phyloP scores from a whole-genome alignment of 73 alveolate genomes.

The Paraurostyla sp. region DNA sequence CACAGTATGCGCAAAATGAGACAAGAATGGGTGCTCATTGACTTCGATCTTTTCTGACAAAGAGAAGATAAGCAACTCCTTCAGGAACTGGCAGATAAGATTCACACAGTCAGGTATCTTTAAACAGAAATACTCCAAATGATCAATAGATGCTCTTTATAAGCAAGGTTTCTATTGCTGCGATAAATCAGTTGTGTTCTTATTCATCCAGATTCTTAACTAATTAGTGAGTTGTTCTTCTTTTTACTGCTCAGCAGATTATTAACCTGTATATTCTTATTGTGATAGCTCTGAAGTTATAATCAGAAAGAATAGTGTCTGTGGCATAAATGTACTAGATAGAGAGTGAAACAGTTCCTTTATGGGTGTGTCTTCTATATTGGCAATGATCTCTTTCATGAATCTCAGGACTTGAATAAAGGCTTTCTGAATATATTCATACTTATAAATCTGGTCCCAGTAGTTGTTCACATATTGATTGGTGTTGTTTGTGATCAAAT shows the following conservation, averaged over 20 bases:
- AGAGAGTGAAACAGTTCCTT: constrained; percentile 25
- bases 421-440: background rate
- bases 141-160: constrained; percentile 35
- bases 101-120: constrained; percentile 46
- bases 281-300: background rate
- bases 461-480: background rate
- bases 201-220: background rate
- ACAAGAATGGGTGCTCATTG: constrained; percentile 11
- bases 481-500: background rate
- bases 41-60: constrained; percentile 24
- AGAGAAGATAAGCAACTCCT: constrained; percentile 29
- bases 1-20: constrained; percentile 34
- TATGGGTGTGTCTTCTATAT: background rate
- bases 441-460: constrained; percentile 3
- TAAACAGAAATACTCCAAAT: constrained; percentile 20
- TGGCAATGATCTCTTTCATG: background rate
- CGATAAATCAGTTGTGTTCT: background rate
- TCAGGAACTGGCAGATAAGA: constrained; percentile 4
- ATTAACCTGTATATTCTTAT: background rate
- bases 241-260: constrained; percentile 3
- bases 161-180: background rate
- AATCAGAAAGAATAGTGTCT: constrained; percentile 13
- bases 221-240: background rate
- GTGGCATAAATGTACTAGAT: constrained; percentile 46
- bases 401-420: constrained; percentile 5